A percentile compares a stretch with the other conserved stretches of the same genome.
These are phyloP conservation scores for Pseudocercospora vitis DNA, from an alignment of 2,329 filamentous ascomycete species.

Conservation along the genomic window DNA sequence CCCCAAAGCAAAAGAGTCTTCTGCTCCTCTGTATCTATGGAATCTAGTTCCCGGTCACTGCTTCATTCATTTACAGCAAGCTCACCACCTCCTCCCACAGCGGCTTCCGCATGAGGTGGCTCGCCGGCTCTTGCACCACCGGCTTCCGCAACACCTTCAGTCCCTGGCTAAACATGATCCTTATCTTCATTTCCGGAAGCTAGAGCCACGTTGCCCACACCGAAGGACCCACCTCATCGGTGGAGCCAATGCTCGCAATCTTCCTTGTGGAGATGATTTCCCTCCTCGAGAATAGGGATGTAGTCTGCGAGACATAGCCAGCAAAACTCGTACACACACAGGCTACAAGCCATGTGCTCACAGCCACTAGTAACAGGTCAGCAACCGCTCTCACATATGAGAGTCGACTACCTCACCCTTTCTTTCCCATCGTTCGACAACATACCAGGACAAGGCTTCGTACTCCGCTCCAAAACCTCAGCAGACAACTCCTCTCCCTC, in stretches of 20 bases:
- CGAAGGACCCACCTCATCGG: too few species aligned
- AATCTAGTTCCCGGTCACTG: too few species aligned
- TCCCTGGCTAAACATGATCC: too few species aligned
- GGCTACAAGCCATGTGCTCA: conserved; percentile 12
- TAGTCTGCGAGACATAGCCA: conserved; percentile 19
- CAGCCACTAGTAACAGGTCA: background rate
- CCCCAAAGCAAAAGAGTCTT: too few species aligned
- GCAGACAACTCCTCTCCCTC: conserved; percentile 13
- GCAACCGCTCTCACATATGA: conserved; percentile 11
- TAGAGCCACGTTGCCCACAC: too few species aligned
- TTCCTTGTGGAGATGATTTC: background rate
- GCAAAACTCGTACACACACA: conserved; percentile 19
- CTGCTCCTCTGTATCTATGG: too few species aligned
- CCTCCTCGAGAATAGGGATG: background rate
- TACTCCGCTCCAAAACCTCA: conserved; percentile 10
- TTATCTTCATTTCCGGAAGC: too few species aligned
- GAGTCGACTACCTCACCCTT: conserved; percentile 29
- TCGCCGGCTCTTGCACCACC: too few species aligned
- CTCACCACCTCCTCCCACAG: too few species aligned
- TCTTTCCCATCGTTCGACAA: conserved; percentile 25
- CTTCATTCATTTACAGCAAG: too few species aligned
- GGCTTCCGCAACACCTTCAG: too few species aligned
- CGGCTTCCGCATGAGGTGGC: too few species aligned
- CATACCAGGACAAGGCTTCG: conserved; percentile 29
- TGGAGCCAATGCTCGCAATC: background rate